Percentiles rank a stretch among this genome's conserved stretches.
phyloP scores from a whole-genome alignment of 768 basidiomycete species.

The Macrolepiota albuminosa region DNA sequence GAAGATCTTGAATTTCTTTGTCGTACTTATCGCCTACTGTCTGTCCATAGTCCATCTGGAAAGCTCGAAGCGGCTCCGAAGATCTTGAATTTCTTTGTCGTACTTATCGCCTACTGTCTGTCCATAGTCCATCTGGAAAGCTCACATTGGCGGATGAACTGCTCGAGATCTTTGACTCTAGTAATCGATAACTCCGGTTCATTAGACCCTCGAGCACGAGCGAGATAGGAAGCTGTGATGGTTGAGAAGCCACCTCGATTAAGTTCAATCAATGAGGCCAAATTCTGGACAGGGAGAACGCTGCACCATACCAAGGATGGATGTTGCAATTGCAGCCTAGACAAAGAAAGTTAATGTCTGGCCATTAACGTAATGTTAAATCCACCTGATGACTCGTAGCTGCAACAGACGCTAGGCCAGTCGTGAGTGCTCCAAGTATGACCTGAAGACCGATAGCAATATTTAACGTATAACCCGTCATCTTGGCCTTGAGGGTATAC shows the following conservation, averaged over 20 bases:
- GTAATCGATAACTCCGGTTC: constrained; percentile 63
- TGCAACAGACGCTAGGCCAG: constrained; percentile 51
- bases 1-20: constrained; percentile 27
- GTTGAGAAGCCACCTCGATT: constrained; percentile 59
- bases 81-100: constrained; percentile 29
- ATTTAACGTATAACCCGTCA: constrained; percentile 34
- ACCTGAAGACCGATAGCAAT: constrained; percentile 61
- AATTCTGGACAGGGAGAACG: not conserved
- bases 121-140: constrained; percentile 56
- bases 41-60: constrained; percentile 54
- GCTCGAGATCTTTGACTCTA: constrained; percentile 56
- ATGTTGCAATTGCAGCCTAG: constrained; percentile 32
- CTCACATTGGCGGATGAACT: constrained; percentile 60
- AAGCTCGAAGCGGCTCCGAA: constrained; percentile 44
- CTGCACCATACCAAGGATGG: constrained; percentile 28
- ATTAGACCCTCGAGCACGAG: constrained; percentile 60
- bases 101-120: constrained; percentile 30
- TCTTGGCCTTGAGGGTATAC: constrained; percentile 40
- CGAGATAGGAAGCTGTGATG: constrained; percentile 66
- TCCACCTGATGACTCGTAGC: constrained; percentile 34
- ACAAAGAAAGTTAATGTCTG: not conserved
- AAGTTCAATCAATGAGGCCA: not conserved
- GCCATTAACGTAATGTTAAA: not conserved
- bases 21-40: constrained; percentile 30
- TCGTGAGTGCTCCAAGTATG: constrained; percentile 60